Base-by-base conservation (phyloP, 805 yeast species). In the Metschnikowia santaceciliae region DNA sequence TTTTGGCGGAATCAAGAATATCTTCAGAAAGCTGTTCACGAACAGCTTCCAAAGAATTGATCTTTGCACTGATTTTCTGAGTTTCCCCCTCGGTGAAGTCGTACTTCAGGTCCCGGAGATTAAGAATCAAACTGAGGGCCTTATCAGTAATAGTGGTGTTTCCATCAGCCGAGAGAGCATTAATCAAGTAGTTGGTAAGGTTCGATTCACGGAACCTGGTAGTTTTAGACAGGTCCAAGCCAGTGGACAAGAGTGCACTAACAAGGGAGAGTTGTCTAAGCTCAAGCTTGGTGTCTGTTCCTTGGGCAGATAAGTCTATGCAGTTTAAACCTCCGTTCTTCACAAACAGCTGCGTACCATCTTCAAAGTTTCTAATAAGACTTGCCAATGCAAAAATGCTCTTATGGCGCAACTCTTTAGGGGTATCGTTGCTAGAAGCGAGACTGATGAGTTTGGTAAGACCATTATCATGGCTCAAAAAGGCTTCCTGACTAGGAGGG, bases 321-420 rank as follows among this genome's bases (percentile, higher is more conserved):
- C 79, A 59, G 4, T 71, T 69, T 86, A 95, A 86, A 7, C 97
- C 97, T 15, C 78, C 65, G 4, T 66, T 57, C 32, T 71, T 64
- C 38, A 72, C 79, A 60, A 94, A 92, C 53, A 72, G 63, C 4
- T 71, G 68, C 51, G 81, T 82, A 2, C 83, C 85, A 0, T 68
- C 69, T 26, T 70, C 67, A 61, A 82, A 84, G 68, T 92, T 91
- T 62, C 96, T 81, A 6, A 90, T 67, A 13, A 84, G 72, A 37
- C 85, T 82, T 0, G 95, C 80, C 15, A 92, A 68, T 0, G 97
- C 96, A 63, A 87, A 88, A 26, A 90, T 63, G 0, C 89, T 83
- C 64, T 91, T 91, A 33, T 79, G 66, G 47, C 78, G 72, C 26
- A 82, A 78, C 3, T 48, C 63, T 26, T 50, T 50, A 2, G 54